Percentiles rank a stretch among this genome's conserved stretches.
These are phyloP conservation scores for Termitomyces sp. DNA, from an alignment of 768 basidiomycete species.

Conservation along the genomic window DNA sequence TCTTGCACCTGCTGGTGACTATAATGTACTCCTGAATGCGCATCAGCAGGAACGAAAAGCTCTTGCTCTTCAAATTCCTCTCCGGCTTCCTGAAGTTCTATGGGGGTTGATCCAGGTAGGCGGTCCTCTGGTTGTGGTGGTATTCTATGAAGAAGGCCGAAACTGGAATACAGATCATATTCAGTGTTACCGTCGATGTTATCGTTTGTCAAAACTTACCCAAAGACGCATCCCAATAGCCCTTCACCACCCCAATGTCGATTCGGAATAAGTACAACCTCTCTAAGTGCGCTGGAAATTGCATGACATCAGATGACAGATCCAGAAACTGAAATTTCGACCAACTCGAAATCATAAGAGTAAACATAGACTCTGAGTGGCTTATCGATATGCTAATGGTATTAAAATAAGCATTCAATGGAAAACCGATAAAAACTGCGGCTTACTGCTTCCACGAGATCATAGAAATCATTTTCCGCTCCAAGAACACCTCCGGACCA, in stretches of 20 bases:
- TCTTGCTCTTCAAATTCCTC: constrained; percentile 58
- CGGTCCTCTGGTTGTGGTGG: constrained; percentile 68
- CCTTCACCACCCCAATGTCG: constrained; percentile 98
- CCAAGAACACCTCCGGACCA: constrained; percentile 93
- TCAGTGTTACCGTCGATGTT: constrained; percentile 4
- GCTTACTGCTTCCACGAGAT: constrained; percentile 87
- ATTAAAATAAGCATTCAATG: background rate
- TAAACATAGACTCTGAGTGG: constrained; percentile 94
- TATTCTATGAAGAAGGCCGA: constrained; percentile 90
- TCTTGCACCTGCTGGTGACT: constrained; percentile 20
- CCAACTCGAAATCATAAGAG: constrained; percentile 94
- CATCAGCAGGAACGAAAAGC: constrained; percentile 71
- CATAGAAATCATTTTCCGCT: constrained; percentile 94
- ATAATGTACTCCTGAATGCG: constrained; percentile 23
- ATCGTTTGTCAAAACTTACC: constrained; percentile 36
- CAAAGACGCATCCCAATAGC: constrained; percentile 91
- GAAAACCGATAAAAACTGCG: background rate
- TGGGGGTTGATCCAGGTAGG: constrained; percentile 49
- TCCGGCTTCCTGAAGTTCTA: constrained; percentile 42
- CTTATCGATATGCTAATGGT: constrained; percentile 80
- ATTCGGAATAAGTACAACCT: constrained; percentile 93
- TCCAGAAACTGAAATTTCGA: constrained; percentile 11
- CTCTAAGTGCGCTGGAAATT: constrained; percentile 69
- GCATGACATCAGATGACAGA: constrained; percentile 6
- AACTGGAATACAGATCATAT: constrained; percentile 36